Percentiles rank a stretch among this genome's conserved stretches.
Conservation (phyloP, 306 rosid species). For the Pterocarpus macrocarpus region DNA sequence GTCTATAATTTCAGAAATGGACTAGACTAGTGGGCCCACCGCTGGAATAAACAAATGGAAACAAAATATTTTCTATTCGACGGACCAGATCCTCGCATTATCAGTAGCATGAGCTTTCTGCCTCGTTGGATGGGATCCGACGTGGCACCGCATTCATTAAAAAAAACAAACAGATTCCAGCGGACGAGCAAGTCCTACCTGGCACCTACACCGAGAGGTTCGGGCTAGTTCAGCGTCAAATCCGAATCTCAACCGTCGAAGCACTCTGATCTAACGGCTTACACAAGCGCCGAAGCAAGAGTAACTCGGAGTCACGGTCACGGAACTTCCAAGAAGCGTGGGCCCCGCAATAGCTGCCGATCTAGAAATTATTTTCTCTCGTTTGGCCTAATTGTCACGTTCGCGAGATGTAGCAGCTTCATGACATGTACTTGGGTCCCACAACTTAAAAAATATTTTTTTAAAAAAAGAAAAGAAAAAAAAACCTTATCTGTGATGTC, state of each 20-base stretch:
- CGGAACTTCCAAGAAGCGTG: slow-evolving; percentile 91
- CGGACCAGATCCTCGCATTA: slow-evolving; percentile 58
- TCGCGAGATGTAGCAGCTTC: slow-evolving; percentile 67
- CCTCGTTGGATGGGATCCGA: slow-evolving; percentile 63
- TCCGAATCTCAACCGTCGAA: slow-evolving; percentile 48
- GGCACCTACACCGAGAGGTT: slow-evolving; percentile 69
- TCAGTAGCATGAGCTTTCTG: slow-evolving; percentile 9
- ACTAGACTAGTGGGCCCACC: slow-evolving; percentile 58
- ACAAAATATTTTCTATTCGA: slow-evolving; percentile 38
- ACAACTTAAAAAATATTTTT: slow-evolving; percentile 16
- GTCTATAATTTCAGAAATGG: slow-evolving; percentile 50
- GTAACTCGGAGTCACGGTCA: slow-evolving; percentile 73
- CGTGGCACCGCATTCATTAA: slow-evolving; percentile 59
- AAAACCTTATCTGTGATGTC: slow-evolving; percentile 4
- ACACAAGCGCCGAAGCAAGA: slow-evolving; percentile 41
- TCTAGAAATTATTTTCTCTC: slow-evolving; percentile 75
- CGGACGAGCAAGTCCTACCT: slow-evolving; percentile 61
- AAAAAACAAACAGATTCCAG: slow-evolving; percentile 48
- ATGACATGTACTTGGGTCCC: slow-evolving; percentile 74
- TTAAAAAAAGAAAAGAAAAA: neutral
- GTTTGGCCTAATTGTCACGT: slow-evolving; percentile 90
- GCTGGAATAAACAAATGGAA: slow-evolving; percentile 41
- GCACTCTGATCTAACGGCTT: slow-evolving; percentile 47
- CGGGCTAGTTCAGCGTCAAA: slow-evolving; percentile 53
- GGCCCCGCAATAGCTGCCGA: slow-evolving; percentile 79